phyloP scores from a whole-genome alignment of 1,139 yeast species.

The Geotrichum europaeum region DNA sequence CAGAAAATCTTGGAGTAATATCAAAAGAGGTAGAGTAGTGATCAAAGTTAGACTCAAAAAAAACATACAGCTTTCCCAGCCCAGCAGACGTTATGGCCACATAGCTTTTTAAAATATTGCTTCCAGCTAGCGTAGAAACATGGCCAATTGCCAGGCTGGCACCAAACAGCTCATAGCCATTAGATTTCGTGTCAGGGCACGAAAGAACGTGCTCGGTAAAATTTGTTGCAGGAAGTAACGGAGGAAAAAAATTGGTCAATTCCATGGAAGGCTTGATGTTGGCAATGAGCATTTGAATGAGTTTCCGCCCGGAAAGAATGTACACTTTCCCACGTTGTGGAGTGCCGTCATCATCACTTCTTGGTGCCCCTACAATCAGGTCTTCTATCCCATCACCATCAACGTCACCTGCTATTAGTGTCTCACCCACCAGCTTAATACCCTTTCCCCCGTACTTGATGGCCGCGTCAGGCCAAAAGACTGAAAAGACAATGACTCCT shows the following conservation, averaged over 20 bases:
- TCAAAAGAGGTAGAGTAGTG: conserved; percentile 27
- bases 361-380: conserved; percentile 42
- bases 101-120: conserved; percentile 8
- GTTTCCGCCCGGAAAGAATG: conserved; percentile 36
- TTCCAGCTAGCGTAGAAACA: conserved; percentile 26
- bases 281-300: conserved; percentile 19
- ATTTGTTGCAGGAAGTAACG: conserved; percentile 8
- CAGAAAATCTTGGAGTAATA: too few species aligned
- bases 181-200: background rate
- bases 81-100: conserved; percentile 25
- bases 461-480: conserved; percentile 24
- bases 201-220: conserved; percentile 12
- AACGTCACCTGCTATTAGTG: conserved; percentile 33
- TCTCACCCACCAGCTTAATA: conserved; percentile 35
- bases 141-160: conserved; percentile 22
- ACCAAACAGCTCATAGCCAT: conserved; percentile 28
- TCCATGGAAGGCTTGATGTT: conserved; percentile 6
- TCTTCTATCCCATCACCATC: conserved; percentile 39
- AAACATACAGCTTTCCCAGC: conserved; percentile 27
- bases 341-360: conserved; percentile 31
- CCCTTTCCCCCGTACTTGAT: conserved; percentile 38
- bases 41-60: conserved; percentile 17
- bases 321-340: conserved; percentile 42
- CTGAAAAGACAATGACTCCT: conserved; percentile 22
- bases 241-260: background rate